Base-by-base conservation (phyloP, 192 early-diverging fungal species). In the Linnemannia zychae region DNA sequence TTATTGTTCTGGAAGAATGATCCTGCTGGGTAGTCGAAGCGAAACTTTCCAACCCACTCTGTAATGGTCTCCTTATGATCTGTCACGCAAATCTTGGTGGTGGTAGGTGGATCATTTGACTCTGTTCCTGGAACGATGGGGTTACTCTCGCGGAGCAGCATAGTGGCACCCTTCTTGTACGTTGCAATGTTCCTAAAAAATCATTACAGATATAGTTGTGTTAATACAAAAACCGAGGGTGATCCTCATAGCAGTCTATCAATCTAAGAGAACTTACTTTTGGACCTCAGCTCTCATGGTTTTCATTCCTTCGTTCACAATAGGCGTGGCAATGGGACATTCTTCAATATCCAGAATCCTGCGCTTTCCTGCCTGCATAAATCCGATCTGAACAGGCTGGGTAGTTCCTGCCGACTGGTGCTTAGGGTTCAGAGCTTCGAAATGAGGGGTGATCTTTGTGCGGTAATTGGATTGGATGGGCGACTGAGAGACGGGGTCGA, bases 1-100 rank as follows among this genome's bases (percentile, higher is more conserved):
- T 89, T 89, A 76, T 95, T 94, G 88, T 90, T 91, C 77, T 95
- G 94, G 88, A 92, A 95, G 75, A 95, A 94, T 22, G 90, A 90
- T 18, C 92, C 90, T 63, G 92, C 91, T 2, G 93, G 93, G 77
- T 91, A 92, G 63, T 88, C 89, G 72, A 95, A 92, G 46, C 91
- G 90, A 67, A 90, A 80, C 33, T 91, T 89, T 5, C 82, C 89
- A 47, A 92, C 90, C 69, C 89, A 88, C 60, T 92, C 91, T 38
- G 89, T 91, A 46, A 92, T 90, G 74, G 79, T 89, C 40, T 81
- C 88, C 74, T 90, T 92, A 63, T 88, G 90, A 34, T 92, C 88
- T 11, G 90, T 83, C n/a, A 91, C 80, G 36, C 87, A 92, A 63
- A 86, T 84, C 84, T 90, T 91, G 40, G 76, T 82, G 36, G 90